Base-by-base conservation (phyloP, 2,329 filamentous ascomycete species). In the Xylariaceae sp. region DNA sequence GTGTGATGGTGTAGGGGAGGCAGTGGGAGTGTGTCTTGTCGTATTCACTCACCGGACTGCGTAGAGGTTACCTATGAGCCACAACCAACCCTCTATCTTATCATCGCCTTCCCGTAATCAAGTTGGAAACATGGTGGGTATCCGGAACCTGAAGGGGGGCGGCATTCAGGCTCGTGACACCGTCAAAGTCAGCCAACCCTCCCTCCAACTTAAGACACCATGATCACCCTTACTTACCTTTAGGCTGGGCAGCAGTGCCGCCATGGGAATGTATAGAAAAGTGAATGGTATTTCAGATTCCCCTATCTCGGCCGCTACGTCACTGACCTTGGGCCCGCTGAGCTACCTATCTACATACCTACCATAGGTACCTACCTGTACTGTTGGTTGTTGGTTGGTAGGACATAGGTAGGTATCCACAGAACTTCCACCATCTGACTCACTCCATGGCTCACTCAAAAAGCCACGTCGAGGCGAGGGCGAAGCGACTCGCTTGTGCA, bases 141-240 rank as follows among this genome's bases (percentile, higher is more conserved):
- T 45, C 44, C 48, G 38, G 51, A 51, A 48, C 44, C 45, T 51
- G 49, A 53, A 48, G 47, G 53, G 55, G 55, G 55, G 56, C 53
- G 47, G 53, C 46, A 53, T 45, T 49, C 49, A 41, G 52, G 55
- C 59, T 53, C 57, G 57, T 62, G 59, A 62, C 57, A 55, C 51
- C 48, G 49, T 44, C 51, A 48, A 52, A 54, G 56, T 60, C 57
- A 60, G 53, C 53, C 55, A 60, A 54, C 53, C 57, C 50, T 52
- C 52, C 55, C 57, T 55, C 55, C 55, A n/a, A n/a, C 31, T 37
- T 56, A 55, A 61, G 59, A 60, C 59, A 61, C 43, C 42, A 54
- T 60, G n/a, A 42, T 51, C 56, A 60, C 57, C 54, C 53, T 45
- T 51, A 42, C 38, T 18, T 19, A 28, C 15, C n/a, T n/a, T 34